Evolutionary conservation across 2,329 filamentous ascomycete species (phyloP).

Genomic region (Pezicula radicicola): DNA sequence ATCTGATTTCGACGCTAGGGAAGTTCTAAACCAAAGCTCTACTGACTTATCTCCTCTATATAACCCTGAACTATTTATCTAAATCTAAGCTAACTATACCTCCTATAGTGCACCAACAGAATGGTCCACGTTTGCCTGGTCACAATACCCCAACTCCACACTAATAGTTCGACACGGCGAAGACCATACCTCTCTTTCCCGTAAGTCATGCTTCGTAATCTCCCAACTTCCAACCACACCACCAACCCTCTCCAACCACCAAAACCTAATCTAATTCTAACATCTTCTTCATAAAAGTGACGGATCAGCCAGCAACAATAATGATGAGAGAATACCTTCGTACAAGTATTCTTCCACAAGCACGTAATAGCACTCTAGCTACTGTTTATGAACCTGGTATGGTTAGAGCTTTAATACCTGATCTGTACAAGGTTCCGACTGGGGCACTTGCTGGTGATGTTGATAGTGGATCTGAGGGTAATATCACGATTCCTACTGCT

Average conservation of each 20-base stretch:
- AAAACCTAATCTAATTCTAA: not conserved
- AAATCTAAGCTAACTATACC: not conserved
- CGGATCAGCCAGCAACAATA: slow-evolving; percentile 6
- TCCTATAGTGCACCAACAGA: slow-evolving; percentile 3
- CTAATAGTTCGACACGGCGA: slow-evolving; percentile 13
- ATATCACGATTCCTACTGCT: no score
- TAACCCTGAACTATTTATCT: no score
- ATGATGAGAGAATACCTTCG: slow-evolving; percentile 9
- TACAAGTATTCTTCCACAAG: slow-evolving; percentile 4
- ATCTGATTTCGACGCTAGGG: slow-evolving; percentile 2
- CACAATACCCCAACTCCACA: slow-evolving; percentile 3
- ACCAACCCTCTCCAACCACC: no score
- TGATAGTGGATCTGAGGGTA: no score
- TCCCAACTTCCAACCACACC: no score
- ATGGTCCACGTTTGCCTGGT: slow-evolving; percentile 5
- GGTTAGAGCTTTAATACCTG: not conserved
- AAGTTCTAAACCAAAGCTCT: not conserved
- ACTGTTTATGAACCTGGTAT: slow-evolving; percentile 10
- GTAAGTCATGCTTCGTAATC: not conserved
- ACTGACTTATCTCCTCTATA: no score
- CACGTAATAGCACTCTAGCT: not conserved
- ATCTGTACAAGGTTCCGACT: slow-evolving; percentile 9
- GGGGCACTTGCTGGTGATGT: slow-evolving; percentile 4
- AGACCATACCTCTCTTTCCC: slow-evolving; percentile 7
- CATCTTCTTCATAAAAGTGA: not conserved